These are phyloP conservation scores for Uronychia binucleata DNA, from an alignment of 73 alveolate species.

Conservation along the genomic window DNA sequence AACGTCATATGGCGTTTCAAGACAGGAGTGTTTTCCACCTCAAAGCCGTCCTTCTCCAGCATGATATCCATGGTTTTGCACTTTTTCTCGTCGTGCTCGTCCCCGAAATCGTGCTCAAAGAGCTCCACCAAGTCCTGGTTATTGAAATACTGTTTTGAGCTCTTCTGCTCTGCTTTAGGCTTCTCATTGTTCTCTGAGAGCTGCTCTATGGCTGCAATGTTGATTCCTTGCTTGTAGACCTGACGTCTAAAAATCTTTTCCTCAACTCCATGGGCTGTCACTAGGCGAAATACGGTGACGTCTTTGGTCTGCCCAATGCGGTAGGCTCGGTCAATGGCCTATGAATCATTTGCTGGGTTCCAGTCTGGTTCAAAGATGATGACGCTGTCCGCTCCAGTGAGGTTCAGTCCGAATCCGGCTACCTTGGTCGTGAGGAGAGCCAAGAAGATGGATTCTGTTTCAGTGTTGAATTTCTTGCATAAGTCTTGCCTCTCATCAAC, in stretches of 20 bases:
- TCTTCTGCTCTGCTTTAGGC: neutral
- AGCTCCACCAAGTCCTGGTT: slow-evolving; percentile 50
- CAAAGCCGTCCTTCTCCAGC: slow-evolving; percentile 44
- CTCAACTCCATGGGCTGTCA: slow-evolving; percentile 71
- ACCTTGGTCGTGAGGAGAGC: slow-evolving; percentile 70
- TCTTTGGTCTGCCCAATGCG: slow-evolving; percentile 77
- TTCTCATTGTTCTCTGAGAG: neutral
- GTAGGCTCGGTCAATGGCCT: slow-evolving; percentile 79
- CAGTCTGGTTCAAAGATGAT: slow-evolving; percentile 82
- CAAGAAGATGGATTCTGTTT: slow-evolving; percentile 38
- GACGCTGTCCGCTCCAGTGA: slow-evolving; percentile 81
- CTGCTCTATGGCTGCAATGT: slow-evolving; percentile 44
- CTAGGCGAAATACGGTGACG: slow-evolving; percentile 76
- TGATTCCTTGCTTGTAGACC: slow-evolving; percentile 58
- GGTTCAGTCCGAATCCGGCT: slow-evolving; percentile 80
- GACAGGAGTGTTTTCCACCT: slow-evolving; percentile 15
- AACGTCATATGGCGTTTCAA: slow-evolving; percentile 24
- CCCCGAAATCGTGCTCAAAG: slow-evolving; percentile 36
- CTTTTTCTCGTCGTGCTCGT: neutral
- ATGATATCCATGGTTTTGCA: slow-evolving; percentile 36
- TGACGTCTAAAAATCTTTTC: slow-evolving; percentile 73
- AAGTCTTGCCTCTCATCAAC: slow-evolving; percentile 60
- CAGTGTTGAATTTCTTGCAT: slow-evolving; percentile 66
- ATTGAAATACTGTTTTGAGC: slow-evolving; percentile 46
- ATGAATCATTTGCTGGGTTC: slow-evolving; percentile 84